A percentile compares a stretch with the other conserved stretches of the same genome.
phyloP scores from a whole-genome alignment of 768 basidiomycete genomes.

The Hemileccinum rubropunctum region DNA sequence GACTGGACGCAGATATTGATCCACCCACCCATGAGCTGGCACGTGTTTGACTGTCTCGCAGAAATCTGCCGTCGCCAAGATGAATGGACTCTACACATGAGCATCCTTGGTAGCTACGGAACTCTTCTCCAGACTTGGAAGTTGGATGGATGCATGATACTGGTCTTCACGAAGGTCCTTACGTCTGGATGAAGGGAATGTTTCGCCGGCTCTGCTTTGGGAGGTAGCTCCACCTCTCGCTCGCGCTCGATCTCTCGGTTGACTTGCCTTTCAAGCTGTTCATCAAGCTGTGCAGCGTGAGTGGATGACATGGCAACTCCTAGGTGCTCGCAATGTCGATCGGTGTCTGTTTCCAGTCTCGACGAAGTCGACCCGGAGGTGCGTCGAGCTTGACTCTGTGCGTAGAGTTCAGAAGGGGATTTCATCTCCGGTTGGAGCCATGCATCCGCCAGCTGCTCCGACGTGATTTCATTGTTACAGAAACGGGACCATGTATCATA shows the following conservation, averaged over 20 bases:
- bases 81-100: not conserved
- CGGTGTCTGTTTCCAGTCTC: not conserved
- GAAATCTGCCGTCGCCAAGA: slow-evolving; percentile 4
- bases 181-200: slow-evolving; percentile 4
- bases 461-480: not conserved
- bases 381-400: not conserved
- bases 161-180: not conserved
- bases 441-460: slow-evolving; percentile 1
- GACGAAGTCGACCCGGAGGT: not conserved
- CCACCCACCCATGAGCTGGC: not conserved
- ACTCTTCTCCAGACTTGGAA: not conserved
- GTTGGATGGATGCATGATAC: not conserved
- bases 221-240: not conserved
- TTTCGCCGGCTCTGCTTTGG: not conserved
- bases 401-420: slow-evolving; percentile 35
- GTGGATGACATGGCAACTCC: slow-evolving; percentile 3
- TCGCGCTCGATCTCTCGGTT: not conserved
- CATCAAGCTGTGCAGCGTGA: slow-evolving; percentile 26
- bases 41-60: not conserved
- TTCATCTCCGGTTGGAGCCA: slow-evolving; percentile 41
- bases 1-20: not conserved
- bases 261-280: slow-evolving; percentile 40
- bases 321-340: slow-evolving; percentile 6
- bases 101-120: not conserved
- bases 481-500: slow-evolving; percentile 14